phyloP scores from a whole-genome alignment of 768 basidiomycete species.

The Pholiota molesta region DNA sequence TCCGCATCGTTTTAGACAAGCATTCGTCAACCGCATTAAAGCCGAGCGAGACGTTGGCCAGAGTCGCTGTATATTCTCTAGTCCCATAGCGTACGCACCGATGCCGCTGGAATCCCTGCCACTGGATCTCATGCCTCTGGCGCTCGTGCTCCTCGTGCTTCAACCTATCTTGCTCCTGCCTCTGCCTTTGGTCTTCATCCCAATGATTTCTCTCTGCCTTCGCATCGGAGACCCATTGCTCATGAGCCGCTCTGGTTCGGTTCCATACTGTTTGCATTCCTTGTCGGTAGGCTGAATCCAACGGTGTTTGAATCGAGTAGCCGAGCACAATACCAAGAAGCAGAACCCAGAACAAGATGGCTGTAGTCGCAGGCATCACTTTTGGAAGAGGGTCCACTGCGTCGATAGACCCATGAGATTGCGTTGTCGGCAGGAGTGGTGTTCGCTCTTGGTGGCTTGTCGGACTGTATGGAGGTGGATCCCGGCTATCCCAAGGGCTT shows the following conservation, averaged over 20 bases:
- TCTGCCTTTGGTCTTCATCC: neutral
- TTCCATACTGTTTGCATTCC: too few species aligned
- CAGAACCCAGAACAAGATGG: neutral
- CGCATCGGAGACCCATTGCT: neutral
- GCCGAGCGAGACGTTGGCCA: conserved; percentile 18
- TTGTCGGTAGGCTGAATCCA: neutral
- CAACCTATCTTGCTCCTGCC: neutral
- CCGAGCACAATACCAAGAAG: neutral
- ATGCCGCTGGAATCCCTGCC: conserved; percentile 9
- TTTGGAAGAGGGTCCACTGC: too few species aligned
- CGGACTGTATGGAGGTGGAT: too few species aligned
- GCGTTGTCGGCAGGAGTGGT: too few species aligned
- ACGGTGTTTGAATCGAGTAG: neutral
- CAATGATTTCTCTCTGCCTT: neutral
- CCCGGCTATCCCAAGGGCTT: too few species aligned
- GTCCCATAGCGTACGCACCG: conserved; percentile 20
- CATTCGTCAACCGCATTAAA: conserved; percentile 21
- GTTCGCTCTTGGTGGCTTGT: too few species aligned
- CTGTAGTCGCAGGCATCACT: too few species aligned
- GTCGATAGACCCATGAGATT: too few species aligned
- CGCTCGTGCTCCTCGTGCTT: conserved; percentile 9
- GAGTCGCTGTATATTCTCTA: conserved; percentile 21
- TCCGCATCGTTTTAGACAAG: conserved; percentile 7
- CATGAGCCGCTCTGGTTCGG: neutral
- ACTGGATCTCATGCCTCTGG: conserved; percentile 12